phyloP scores from a whole-genome alignment of 2,329 filamentous ascomycete species.

The Penicillium sp. region DNA sequence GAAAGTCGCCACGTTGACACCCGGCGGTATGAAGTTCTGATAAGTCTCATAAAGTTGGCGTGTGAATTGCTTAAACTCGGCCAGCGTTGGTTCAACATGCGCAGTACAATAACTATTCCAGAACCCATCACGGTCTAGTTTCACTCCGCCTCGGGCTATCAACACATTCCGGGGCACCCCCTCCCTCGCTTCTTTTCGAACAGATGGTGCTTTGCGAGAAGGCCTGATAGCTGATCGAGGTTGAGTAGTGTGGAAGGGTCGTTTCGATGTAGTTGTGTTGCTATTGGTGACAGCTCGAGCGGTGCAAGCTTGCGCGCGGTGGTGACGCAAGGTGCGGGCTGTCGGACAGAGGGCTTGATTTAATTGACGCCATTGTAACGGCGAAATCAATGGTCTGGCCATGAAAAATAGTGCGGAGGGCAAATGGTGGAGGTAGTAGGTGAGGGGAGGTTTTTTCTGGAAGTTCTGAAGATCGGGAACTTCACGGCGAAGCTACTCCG shows the following conservation, averaged over 20 bases:
- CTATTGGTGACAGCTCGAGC: neutral
- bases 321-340: neutral
- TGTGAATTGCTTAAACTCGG: neutral
- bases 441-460: constrained; percentile 8
- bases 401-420: constrained; percentile 10
- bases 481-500: neutral
- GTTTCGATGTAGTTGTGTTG: neutral
- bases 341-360: constrained; percentile 3
- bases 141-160: neutral
- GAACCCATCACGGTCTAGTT: constrained; percentile 2
- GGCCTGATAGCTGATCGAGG: neutral
- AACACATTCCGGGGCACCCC: neutral
- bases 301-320: constrained; percentile 1
- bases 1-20: constrained; percentile 20
- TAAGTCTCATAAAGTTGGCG: constrained; percentile 7
- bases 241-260: constrained; percentile 17
- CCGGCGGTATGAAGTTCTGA: constrained; percentile 1
- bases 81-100: neutral
- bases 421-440: neutral
- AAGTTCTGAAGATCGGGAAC: constrained; percentile 15
- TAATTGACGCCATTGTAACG: constrained; percentile 19
- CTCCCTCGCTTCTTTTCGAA: neutral
- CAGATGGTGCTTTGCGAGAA: neutral
- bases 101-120: neutral
- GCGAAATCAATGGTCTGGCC: constrained; percentile 15